phyloP scores from a whole-genome alignment of 768 basidiomycete species.

The Calocybe cyanea region DNA sequence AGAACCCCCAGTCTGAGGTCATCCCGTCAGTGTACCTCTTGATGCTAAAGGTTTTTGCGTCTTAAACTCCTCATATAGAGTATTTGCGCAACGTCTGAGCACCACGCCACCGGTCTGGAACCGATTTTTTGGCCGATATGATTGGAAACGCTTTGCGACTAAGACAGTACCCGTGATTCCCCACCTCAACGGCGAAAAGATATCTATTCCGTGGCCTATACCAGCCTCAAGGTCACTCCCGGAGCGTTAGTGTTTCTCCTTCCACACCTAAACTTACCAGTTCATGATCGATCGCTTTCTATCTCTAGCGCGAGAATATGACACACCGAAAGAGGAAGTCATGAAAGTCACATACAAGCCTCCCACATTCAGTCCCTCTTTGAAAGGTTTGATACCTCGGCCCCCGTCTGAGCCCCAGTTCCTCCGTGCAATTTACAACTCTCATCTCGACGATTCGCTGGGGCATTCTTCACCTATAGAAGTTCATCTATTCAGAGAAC shows the following conservation, averaged over 20 bases:
- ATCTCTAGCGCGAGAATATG: conserved; percentile 51
- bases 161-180: conserved; percentile 59
- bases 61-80: conserved; percentile 35
- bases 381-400: conserved; percentile 33
- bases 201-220: conserved; percentile 72
- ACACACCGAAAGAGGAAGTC: conserved; percentile 61
- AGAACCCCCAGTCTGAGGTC: conserved; percentile 30
- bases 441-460: conserved; percentile 36
- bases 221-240: conserved; percentile 35
- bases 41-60: background rate
- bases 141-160: conserved; percentile 72
- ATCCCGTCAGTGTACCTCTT: conserved; percentile 42
- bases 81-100: conserved; percentile 72
- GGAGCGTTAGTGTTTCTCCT: conserved; percentile 34
- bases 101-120: conserved; percentile 61
- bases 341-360: conserved; percentile 68
- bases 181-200: conserved; percentile 32
- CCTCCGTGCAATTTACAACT: conserved; percentile 55
- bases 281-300: conserved; percentile 4
- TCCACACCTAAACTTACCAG: background rate
- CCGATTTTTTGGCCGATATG: conserved; percentile 47
- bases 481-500: conserved; percentile 59
- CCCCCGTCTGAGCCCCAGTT: conserved; percentile 52
- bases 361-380: conserved; percentile 43
- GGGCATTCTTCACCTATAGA: conserved; percentile 63